Evolutionary conservation across 805 yeast genomes (phyloP).

Genomic region (Dipodascus geniculatus): DNA sequence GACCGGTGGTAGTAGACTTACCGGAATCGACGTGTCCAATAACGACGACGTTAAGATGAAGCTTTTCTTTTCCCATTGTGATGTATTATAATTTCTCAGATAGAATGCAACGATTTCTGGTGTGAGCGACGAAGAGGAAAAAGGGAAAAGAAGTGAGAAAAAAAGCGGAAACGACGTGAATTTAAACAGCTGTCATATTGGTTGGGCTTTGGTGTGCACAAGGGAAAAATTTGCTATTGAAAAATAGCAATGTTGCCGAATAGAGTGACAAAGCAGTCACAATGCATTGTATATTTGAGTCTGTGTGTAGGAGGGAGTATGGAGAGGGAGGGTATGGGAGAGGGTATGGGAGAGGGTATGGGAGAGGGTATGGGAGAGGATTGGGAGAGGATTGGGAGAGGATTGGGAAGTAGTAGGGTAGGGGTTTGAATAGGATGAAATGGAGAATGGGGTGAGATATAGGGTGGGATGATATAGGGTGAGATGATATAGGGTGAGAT

Average conservation of each 20-base stretch:
- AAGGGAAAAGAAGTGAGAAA: conserved; percentile 22
- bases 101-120: conserved; percentile 30
- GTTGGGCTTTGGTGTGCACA: no score
- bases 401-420: neutral
- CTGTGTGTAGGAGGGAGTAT: no score
- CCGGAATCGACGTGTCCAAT: conserved; percentile 99
- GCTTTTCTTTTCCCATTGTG: conserved; percentile 71
- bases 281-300: no score
- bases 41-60: conserved; percentile 99
- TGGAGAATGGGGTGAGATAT: no score
- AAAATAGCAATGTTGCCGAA: neutral
- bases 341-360: no score
- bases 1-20: conserved; percentile 98
- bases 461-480: no score
- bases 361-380: no score
- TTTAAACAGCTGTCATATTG: conserved; percentile 5
- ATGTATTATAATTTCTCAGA: conserved; percentile 22
- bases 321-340: no score
- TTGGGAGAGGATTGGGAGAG: neutral
- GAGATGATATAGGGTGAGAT: no score
- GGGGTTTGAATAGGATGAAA: no score
- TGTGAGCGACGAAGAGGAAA: conserved; percentile 27
- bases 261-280: neutral
- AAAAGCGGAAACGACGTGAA: conserved; percentile 6
- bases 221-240: neutral